These are phyloP conservation scores for Tillandsia leiboldiana DNA, from an alignment of 176 grass and related monocot species.

Conservation along the genomic window DNA sequence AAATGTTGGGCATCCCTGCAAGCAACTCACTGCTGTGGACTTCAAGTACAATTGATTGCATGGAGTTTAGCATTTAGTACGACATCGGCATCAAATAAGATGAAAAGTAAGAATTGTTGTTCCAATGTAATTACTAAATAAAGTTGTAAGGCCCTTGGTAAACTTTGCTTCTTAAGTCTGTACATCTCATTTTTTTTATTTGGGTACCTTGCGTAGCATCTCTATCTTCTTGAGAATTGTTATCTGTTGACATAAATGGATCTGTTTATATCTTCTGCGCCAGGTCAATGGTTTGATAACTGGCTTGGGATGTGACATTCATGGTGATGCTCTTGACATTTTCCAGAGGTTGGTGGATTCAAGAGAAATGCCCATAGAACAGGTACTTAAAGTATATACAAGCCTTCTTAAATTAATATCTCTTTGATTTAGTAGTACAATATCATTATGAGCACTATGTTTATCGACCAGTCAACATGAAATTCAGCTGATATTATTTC, in stretches of 20 bases:
- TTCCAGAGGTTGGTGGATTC: constrained; percentile 44
- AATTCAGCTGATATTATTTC: too few species aligned
- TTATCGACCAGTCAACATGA: too few species aligned
- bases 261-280: constrained; percentile 15
- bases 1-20: too few species aligned
- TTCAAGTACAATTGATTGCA: too few species aligned
- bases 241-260: not conserved
- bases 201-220: not conserved
- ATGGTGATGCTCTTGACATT: constrained; percentile 58
- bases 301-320: constrained; percentile 49
- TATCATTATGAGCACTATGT: not conserved
- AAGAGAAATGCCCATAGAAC: constrained; percentile 24
- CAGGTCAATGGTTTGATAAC: constrained; percentile 66
- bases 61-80: too few species aligned
- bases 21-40: too few species aligned
- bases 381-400: constrained; percentile 20
- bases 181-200: too few species aligned
- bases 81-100: too few species aligned
- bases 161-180: too few species aligned
- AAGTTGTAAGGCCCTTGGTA: too few species aligned
- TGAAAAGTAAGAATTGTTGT: too few species aligned
- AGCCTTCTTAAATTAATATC: not conserved
- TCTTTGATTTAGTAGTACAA: not conserved
- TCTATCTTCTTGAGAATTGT: not conserved
- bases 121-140: too few species aligned